A percentile compares a stretch with the other conserved stretches of the same genome.
These are phyloP conservation scores for Torulaspora gathmanii DNA, from an alignment of 805 yeast species.

Conservation along the genomic window DNA sequence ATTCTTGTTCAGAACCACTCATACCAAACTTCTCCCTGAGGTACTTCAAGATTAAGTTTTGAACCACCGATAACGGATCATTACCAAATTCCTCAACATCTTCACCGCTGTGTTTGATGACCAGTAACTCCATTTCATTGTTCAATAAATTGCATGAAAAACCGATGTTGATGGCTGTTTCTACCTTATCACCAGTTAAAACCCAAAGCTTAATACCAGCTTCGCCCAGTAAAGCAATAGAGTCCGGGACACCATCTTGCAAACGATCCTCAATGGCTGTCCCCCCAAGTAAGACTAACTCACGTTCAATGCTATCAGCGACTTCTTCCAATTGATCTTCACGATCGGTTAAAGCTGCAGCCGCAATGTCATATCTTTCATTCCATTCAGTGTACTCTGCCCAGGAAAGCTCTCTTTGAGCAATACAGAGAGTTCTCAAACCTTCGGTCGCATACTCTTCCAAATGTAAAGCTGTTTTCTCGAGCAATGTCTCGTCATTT, in stretches of 20 bases:
- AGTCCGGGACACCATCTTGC: slow-evolving; percentile 83
- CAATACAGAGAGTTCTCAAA: slow-evolving; percentile 74
- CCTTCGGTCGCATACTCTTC: slow-evolving; percentile 83
- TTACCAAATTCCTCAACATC: slow-evolving; percentile 45
- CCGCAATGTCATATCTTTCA: slow-evolving; percentile 55
- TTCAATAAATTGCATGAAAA: slow-evolving; percentile 76
- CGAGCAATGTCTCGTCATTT: slow-evolving; percentile 45
- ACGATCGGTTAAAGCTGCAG: slow-evolving; percentile 58
- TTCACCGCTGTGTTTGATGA: slow-evolving; percentile 48
- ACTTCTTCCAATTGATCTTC: slow-evolving; percentile 70
- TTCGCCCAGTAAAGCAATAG: slow-evolving; percentile 60
- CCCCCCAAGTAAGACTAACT: slow-evolving; percentile 66
- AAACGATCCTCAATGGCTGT: slow-evolving; percentile 83
- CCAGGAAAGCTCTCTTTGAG: slow-evolving; percentile 64
- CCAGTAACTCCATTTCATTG: slow-evolving; percentile 69
- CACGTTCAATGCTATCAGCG: slow-evolving; percentile 67
- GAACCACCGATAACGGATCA: slow-evolving; percentile 41
- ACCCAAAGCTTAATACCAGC: slow-evolving; percentile 88
- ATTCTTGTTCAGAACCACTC: slow-evolving; percentile 56
- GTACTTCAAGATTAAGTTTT: slow-evolving; percentile 47
- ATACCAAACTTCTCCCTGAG: slow-evolving; percentile 52
- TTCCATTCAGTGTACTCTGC: slow-evolving; percentile 60
- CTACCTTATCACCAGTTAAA: slow-evolving; percentile 83
- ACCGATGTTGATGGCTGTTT: slow-evolving; percentile 83
- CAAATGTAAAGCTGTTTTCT: slow-evolving; percentile 64